Conservation (phyloP, 352 stramenopile genomes). For the Phytopythium boreale region DNA sequence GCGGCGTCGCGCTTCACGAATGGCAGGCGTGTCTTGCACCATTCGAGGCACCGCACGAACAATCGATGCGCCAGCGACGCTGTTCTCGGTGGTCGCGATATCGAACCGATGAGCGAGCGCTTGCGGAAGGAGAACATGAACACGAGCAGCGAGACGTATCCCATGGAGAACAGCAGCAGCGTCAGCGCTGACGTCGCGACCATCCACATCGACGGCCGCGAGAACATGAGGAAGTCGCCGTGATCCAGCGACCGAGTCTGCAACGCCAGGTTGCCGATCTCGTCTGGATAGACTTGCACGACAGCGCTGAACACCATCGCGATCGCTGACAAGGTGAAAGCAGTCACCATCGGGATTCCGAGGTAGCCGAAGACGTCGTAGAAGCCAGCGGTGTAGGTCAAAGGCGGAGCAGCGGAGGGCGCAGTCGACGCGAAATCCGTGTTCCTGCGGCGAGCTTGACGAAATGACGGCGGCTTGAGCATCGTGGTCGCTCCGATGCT, state of each 20-base stretch:
- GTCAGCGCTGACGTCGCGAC: constrained; percentile 27
- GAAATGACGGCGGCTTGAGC: not conserved
- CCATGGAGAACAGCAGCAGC: constrained; percentile 26
- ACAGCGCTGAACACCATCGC: constrained; percentile 33
- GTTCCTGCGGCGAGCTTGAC: not conserved
- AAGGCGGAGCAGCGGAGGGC: not conserved
- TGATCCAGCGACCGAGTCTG: constrained; percentile 35
- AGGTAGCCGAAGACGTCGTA: constrained; percentile 43
- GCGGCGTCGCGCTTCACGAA: not conserved
- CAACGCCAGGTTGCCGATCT: constrained; percentile 44
- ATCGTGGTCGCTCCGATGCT: not conserved
- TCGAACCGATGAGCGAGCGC: constrained; percentile 14
- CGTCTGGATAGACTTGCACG: constrained; percentile 38
- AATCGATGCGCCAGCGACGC: constrained; percentile 16
- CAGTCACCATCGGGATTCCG: constrained; percentile 34
- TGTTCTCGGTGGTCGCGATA: constrained; percentile 15
- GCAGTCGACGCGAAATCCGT: not conserved
- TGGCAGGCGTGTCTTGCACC: not conserved
- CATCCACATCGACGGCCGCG: constrained; percentile 22
- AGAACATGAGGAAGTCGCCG: constrained; percentile 47
- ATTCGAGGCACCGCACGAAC: not conserved
- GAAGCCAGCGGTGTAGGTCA: constrained; percentile 24
- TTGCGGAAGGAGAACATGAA: constrained; percentile 34
- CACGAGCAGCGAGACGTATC: constrained; percentile 32
- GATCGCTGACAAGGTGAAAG: constrained; percentile 29